Evolutionary conservation across 2,329 filamentous ascomycete species (phyloP).

Genomic region (Pyricularia sp.): DNA sequence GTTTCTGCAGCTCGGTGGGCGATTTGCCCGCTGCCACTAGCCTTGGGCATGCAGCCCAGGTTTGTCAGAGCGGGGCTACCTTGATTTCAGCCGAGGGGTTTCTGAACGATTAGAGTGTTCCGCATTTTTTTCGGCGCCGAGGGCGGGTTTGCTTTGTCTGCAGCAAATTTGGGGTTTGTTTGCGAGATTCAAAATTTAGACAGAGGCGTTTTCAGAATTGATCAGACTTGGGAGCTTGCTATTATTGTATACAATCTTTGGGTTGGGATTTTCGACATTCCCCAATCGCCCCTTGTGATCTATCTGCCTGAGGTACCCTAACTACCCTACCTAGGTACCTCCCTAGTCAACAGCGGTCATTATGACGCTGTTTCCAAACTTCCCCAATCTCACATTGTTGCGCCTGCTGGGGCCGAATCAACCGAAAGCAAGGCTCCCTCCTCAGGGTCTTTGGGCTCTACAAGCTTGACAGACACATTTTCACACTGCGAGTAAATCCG

Average conservation of each 20-base stretch:
- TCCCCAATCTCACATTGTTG: conserved; percentile 13
- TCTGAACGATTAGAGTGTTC: not conserved
- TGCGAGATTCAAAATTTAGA: not conserved
- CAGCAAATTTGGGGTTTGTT: not conserved
- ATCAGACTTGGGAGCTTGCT: not conserved
- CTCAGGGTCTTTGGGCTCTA: conserved; percentile 18
- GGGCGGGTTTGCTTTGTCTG: not conserved
- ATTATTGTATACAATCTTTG: not conserved
- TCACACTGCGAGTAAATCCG: conserved; percentile 24
- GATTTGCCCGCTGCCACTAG: not conserved
- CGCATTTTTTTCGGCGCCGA: not conserved
- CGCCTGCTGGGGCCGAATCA: conserved; percentile 16
- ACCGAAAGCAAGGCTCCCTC: conserved; percentile 16
- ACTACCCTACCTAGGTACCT: too few relatives aligned
- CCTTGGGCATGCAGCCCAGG: not conserved
- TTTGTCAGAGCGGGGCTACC: not conserved
- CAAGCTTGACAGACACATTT: conserved; percentile 20
- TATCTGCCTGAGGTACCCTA: too few relatives aligned
- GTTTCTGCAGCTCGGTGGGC: not conserved
- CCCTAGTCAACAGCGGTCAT: not conserved
- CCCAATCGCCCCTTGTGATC: not conserved
- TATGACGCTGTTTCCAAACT: not conserved
- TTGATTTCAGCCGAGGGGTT: not conserved
- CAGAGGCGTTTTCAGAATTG: not conserved
- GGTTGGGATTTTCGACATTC: not conserved